Evolutionary conservation across 2,329 filamentous ascomycete genomes (phyloP).

Genomic region (Colletotrichum tanaceti): DNA sequence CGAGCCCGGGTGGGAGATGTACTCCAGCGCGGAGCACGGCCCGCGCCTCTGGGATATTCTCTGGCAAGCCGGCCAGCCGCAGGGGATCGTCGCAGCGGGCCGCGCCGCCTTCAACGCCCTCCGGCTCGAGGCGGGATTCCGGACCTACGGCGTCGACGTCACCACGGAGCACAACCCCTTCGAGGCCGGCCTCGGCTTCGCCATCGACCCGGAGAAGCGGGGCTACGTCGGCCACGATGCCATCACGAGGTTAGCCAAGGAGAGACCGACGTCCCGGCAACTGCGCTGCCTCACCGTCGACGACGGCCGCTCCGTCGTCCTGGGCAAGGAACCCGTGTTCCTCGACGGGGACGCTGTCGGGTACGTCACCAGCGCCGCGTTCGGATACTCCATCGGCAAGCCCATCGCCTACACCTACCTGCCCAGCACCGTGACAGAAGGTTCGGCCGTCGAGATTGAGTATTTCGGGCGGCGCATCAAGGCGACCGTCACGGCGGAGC

Average conservation of each 20-base stretch:
- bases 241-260: conserved; percentile 54
- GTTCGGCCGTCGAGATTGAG: conserved; percentile 67
- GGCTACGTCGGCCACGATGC: conserved; percentile 65
- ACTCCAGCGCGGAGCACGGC: conserved; percentile 69
- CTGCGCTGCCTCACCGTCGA: conserved; percentile 65
- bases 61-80: conserved; percentile 63
- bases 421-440: conserved; percentile 58
- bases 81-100: conserved; percentile 69
- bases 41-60: conserved; percentile 69
- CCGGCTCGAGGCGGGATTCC: conserved; percentile 69
- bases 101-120: conserved; percentile 68
- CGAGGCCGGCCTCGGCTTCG: conserved; percentile 66
- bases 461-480: conserved; percentile 68
- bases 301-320: conserved; percentile 66
- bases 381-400: conserved; percentile 68
- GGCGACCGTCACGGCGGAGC: conserved; percentile 65
- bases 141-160: conserved; percentile 68
- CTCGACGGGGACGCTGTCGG: conserved; percentile 59
- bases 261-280: conserved; percentile 47
- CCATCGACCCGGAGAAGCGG: conserved; percentile 60
- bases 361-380: conserved; percentile 71
- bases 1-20: conserved; percentile 72
- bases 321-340: conserved; percentile 73
- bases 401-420: conserved; percentile 71
- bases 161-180: conserved; percentile 70